These are phyloP conservation scores for Mimosa bimucronata DNA, from an alignment of 306 rosid genomes.

Conservation along the genomic window DNA sequence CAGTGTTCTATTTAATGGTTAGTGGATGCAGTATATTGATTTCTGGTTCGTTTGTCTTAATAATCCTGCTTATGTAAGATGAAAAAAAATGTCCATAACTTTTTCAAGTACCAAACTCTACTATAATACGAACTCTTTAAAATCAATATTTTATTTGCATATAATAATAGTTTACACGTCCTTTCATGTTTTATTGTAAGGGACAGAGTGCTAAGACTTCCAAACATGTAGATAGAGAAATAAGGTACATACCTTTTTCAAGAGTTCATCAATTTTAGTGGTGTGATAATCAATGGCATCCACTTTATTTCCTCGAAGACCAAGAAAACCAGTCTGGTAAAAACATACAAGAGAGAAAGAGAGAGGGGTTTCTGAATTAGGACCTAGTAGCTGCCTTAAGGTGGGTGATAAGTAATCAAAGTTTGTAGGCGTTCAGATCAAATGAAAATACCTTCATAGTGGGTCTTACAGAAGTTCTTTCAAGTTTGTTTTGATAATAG, in stretches of 20 bases:
- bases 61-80: conserved; percentile 1
- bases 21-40: background rate
- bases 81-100: background rate
- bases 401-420: conserved; percentile 10
- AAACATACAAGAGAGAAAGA: conserved; percentile 31
- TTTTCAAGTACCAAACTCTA: background rate
- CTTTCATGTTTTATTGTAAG: background rate
- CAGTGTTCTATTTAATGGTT: background rate
- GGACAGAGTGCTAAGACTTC: conserved; percentile 22
- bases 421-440: conserved; percentile 16
- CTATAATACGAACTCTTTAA: background rate
- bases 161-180: conserved; percentile 14
- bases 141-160: conserved; percentile 20
- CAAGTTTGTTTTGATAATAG: conserved; percentile 73
- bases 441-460: conserved; percentile 64
- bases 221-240: conserved; percentile 4
- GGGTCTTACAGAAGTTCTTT: conserved; percentile 67
- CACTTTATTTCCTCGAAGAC: conserved; percentile 73
- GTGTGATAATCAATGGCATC: conserved; percentile 77
- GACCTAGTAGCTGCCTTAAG: conserved; percentile 8
- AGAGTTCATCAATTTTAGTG: conserved; percentile 67
- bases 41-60: background rate
- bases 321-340: conserved; percentile 88
- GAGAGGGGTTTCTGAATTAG: conserved; percentile 16
- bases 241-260: conserved; percentile 64